Evolutionary conservation across 352 stramenopile genomes (phyloP).

Genomic region (Phytophthora hybrid): DNA sequence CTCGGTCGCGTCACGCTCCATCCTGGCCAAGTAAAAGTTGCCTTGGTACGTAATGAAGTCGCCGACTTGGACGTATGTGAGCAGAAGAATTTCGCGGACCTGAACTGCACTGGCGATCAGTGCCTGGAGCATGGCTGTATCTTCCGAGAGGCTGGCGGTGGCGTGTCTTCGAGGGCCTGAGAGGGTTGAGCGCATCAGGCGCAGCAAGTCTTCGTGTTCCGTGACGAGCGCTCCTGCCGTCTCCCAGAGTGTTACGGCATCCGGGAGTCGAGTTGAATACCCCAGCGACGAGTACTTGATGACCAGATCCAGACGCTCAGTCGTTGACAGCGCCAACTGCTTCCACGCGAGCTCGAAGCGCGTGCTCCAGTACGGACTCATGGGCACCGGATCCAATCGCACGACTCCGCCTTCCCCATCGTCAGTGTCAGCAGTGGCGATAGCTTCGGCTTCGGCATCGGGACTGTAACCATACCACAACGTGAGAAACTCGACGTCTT

Average conservation of each 20-base stretch:
- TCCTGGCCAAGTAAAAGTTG: conserved; percentile 75
- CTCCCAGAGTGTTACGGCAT: conserved; percentile 57
- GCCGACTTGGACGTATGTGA: conserved; percentile 61
- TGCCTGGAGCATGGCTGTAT: not conserved
- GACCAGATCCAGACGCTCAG: conserved; percentile 70
- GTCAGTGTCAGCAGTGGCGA: conserved; percentile 15
- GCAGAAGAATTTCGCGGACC: not conserved
- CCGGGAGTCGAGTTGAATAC: conserved; percentile 55
- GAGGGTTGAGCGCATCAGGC: conserved; percentile 37
- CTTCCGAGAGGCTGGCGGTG: conserved; percentile 1
- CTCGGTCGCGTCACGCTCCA: conserved; percentile 69
- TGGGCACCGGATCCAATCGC: conserved; percentile 67
- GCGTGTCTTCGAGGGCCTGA: conserved; percentile 6
- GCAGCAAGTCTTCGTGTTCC: conserved; percentile 69
- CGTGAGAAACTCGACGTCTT: conserved; percentile 72
- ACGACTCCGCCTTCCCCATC: conserved; percentile 19
- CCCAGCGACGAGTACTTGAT: conserved; percentile 81
- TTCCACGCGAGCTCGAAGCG: conserved; percentile 79
- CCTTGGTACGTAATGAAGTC: conserved; percentile 71
- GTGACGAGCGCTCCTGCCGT: conserved; percentile 53
- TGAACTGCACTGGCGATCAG: not conserved
- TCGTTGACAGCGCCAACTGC: conserved; percentile 65
- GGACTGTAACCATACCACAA: conserved; percentile 66
- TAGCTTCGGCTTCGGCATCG: conserved; percentile 43
- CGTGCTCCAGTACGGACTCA: conserved; percentile 63